These are phyloP conservation scores for Chenopodium album DNA, from an alignment of 148 eudicot species.

Conservation along the genomic window DNA sequence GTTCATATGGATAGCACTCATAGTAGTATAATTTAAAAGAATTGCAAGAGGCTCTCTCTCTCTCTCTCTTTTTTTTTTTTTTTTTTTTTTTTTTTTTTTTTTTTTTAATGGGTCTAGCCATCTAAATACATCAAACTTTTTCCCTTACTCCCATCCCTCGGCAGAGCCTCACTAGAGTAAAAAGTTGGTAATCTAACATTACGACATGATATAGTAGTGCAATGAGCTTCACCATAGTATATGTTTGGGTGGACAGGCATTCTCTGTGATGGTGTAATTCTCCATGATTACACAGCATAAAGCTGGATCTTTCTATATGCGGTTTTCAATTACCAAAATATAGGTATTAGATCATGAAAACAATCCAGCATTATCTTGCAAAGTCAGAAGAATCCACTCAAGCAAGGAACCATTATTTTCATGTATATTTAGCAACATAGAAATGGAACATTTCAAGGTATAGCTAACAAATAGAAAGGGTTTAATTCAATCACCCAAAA, in stretches of 20 bases:
- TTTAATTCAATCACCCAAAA: neutral
- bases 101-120: neutral
- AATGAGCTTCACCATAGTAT: neutral
- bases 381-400: neutral
- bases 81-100: too few species aligned
- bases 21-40: too few species aligned
- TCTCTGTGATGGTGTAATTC: neutral
- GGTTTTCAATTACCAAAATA: neutral
- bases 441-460: neutral
- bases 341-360: neutral
- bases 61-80: too few species aligned
- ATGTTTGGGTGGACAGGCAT: neutral
- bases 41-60: too few species aligned
- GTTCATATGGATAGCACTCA: neutral
- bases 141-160: neutral
- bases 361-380: neutral
- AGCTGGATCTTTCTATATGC: neutral
- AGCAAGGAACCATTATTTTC: neutral
- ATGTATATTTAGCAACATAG: neutral
- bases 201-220: neutral
- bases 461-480: neutral
- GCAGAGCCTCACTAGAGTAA: neutral
- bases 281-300: neutral
- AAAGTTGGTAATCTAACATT: neutral
- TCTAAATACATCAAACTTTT: neutral